A percentile compares a stretch with the other conserved stretches of the same genome.
phyloP scores from a whole-genome alignment of 176 grass and related monocot genomes.

The Carex scoparia region DNA sequence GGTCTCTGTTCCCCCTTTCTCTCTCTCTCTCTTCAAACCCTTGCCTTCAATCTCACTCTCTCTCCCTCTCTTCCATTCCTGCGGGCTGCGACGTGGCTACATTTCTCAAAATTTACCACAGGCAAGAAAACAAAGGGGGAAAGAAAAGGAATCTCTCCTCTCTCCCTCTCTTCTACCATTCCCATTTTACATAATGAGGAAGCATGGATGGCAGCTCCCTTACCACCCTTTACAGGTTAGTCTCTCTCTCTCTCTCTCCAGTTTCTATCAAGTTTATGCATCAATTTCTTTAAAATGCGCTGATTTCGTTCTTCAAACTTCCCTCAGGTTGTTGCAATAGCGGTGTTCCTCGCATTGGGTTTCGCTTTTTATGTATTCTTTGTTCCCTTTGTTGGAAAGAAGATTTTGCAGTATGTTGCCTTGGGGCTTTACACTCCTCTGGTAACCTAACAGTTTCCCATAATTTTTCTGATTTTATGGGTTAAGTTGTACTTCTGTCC shows the following conservation, averaged over 20 bases:
- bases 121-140: not conserved
- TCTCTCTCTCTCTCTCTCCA: not conserved
- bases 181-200: conserved; percentile 57
- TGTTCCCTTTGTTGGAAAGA: conserved; percentile 78
- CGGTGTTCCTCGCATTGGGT: conserved; percentile 81
- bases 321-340: conserved; percentile 83
- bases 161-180: conserved; percentile 13
- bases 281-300: not conserved
- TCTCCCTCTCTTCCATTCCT: not conserved
- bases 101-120: not conserved
- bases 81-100: not conserved
- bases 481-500: not conserved
- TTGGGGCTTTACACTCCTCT: conserved; percentile 84
- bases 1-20: not conserved
- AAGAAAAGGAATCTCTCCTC: not conserved
- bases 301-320: conserved; percentile 9
- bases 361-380: conserved; percentile 99
- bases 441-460: conserved; percentile 34
- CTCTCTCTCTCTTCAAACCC: conserved; percentile 14
- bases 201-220: conserved; percentile 95
- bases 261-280: not conserved
- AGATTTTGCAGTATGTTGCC: conserved; percentile 47
- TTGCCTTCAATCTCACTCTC: not conserved
- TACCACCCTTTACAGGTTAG: conserved; percentile 92
- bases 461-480: conserved; percentile 8